These are phyloP conservation scores for Hyphodiscus sp. DNA, from an alignment of 2,329 filamentous ascomycete genomes.

Conservation along the genomic window DNA sequence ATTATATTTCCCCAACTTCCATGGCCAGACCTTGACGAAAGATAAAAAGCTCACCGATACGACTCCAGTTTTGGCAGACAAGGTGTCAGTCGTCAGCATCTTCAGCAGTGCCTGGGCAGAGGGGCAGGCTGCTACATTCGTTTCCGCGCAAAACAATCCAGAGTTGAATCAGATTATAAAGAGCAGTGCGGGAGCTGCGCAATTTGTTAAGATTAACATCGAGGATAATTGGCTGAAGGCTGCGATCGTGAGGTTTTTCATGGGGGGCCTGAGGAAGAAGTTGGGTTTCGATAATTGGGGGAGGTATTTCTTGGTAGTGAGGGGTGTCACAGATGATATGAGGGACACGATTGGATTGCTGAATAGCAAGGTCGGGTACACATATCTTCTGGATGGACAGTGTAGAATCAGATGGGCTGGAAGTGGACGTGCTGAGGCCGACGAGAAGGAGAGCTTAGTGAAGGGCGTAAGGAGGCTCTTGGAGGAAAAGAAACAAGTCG, in stretches of 20 bases:
- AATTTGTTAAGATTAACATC: constrained; percentile 81
- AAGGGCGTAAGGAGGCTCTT: constrained; percentile 58
- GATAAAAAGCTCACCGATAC: constrained; percentile 55
- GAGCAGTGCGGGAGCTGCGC: constrained; percentile 48
- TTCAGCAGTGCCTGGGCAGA: constrained; percentile 85
- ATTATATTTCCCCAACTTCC: constrained; percentile 90
- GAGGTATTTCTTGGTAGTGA: constrained; percentile 55
- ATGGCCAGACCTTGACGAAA: constrained; percentile 67
- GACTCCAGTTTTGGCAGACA: constrained; percentile 66
- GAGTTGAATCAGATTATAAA: constrained; percentile 58
- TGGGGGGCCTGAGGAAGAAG: constrained; percentile 43
- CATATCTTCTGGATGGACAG: constrained; percentile 80
- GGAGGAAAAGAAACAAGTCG: constrained; percentile 39
- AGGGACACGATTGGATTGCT: constrained; percentile 61
- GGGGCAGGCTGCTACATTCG: constrained; percentile 69
- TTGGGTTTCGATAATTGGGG: constrained; percentile 48
- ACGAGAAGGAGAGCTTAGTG: constrained; percentile 61
- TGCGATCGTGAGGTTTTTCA: constrained; percentile 51
- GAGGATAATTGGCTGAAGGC: constrained; percentile 72
- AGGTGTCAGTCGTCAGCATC: constrained; percentile 70
- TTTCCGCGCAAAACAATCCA: constrained; percentile 58
- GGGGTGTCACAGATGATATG: constrained; percentile 53
- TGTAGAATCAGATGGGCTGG: constrained; percentile 94
- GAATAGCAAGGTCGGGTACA: constrained; percentile 82
- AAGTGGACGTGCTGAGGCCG: constrained; percentile 60